Base-by-base conservation (phyloP, 2,329 filamentous ascomycete genomes). In the Polychaeton citri region DNA sequence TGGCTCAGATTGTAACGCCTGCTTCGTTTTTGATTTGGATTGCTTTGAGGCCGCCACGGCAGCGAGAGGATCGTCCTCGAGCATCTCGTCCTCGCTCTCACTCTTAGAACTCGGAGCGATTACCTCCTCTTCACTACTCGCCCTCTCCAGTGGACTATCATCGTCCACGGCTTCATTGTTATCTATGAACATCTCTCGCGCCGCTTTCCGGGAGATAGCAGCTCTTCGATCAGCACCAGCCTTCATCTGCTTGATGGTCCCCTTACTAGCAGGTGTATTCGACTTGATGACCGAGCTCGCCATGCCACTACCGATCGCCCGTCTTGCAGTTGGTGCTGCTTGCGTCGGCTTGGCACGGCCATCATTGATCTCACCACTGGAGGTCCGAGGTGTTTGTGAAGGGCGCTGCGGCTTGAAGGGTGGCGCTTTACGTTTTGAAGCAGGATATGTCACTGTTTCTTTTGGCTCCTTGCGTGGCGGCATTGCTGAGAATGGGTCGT, bases 281-380 rank as follows among this genome's bases (percentile, higher is more conserved):
- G 93, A 85, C 85, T 63, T 62, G 33, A 67, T 80, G 21, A 64
- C 90, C 19, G 75, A 88, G 53, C 71, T 77, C 47, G 84, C 12
- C 24, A 28, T 28, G 3, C 12, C 15, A 12, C 15, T 4, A 7
- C 12, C 24, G 24, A 12, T 28, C 12, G 12, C 15, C 7, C 15
- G 12, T 10, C 24, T 15, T 28, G 12, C 15, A 3, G 24, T 28
- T 10, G 24, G 5, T 5, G 24, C 12, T 4, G 15, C 24, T 28
- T 10, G 24, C 12, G 24, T 10, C 5, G 24, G 12, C 12, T 15
- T 10, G 12, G 15, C 15, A 12, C 15, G 24, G 24, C 24, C 7
- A 7, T 12, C 24, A 28, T 28, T 28, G 12, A 12, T 10, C 24
- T 10, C 12, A 28, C 81, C 54, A 65, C 84, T 37, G 61, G 72